phyloP scores from a whole-genome alignment of 2,329 filamentous ascomycete species.

The Dendryphion nanum region DNA sequence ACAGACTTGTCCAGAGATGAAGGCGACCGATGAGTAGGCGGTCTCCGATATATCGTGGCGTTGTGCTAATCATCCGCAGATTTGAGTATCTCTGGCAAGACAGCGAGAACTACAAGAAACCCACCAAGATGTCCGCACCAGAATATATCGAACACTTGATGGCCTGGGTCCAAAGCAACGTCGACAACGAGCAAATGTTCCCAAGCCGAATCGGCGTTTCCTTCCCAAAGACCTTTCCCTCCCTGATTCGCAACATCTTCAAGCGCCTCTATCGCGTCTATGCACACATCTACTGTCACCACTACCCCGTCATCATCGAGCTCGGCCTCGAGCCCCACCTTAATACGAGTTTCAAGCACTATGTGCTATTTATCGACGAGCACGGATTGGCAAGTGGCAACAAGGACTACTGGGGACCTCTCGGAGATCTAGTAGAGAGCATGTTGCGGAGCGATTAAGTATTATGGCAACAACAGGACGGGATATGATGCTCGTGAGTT shows the following conservation, averaged over 20 bases:
- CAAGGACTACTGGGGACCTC: slow-evolving; percentile 94
- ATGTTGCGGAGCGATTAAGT: slow-evolving; percentile 92
- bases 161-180: slow-evolving; percentile 91
- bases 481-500: neutral
- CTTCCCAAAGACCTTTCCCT: slow-evolving; percentile 86
- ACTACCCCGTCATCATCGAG: slow-evolving; percentile 95
- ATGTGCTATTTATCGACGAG: slow-evolving; percentile 97
- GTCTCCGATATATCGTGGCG: neutral
- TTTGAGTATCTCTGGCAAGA: slow-evolving; percentile 99
- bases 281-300: slow-evolving; percentile 95
- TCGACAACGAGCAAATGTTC: slow-evolving; percentile 93
- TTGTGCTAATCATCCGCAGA: slow-evolving; percentile 43
- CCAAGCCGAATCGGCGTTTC: slow-evolving; percentile 94
- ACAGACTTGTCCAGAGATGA: slow-evolving; percentile 97
- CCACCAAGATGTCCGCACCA: slow-evolving; percentile 96
- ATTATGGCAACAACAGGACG: too few species aligned
- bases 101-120: slow-evolving; percentile 86
- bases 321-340: slow-evolving; percentile 94
- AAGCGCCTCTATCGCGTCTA: slow-evolving; percentile 99
- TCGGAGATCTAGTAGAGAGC: slow-evolving; percentile 94
- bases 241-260: slow-evolving; percentile 98
- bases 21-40: slow-evolving; percentile 93
- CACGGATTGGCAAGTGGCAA: slow-evolving; percentile 81
- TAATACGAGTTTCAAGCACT: slow-evolving; percentile 99
- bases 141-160: slow-evolving; percentile 98